Evolutionary conservation across 805 yeast species (phyloP), one percentile per base, ranked within the genome.

Genomic region (Jamesozyma lodderae): DNA sequence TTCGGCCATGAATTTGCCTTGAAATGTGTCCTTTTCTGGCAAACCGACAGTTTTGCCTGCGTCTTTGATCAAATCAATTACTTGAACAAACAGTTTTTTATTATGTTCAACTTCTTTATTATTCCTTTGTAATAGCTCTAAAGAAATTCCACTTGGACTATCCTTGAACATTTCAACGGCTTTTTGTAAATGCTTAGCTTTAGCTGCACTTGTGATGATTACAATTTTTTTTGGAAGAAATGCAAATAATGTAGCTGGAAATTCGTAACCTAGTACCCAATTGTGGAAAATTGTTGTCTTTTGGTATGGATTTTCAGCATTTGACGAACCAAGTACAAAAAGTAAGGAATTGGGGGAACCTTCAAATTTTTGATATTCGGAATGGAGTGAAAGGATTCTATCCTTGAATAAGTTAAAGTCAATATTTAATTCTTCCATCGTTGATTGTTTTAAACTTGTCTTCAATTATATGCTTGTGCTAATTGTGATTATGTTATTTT

Each of bases 221-320:
- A 76, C 60, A 27, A 77, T 66, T 46, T 75, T 76, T 27, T 72
- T 73, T 38, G 71, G 69, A 3, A 82, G 72, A 41, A 88, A 63
- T 36, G 71, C 75, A 37, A 90, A 62, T 22, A 78, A 77, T 1
- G 96, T 87, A 36, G 92, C 92, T n/a, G 95, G 94, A 55, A 90
- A 90, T 58, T 92, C 97, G 58, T 88, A 90, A 4, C 96, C 95
- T 35, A 90, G 64, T 38, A 90, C 66, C 97, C 97, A 90, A 37
- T 78, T 81, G 58, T 88, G 96, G 33, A 88, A 62, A 32, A 82
- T 79, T 1, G 94, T 79, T 10, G 94, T 80, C 62, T 85, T 85
- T 56, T 82, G 86, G 61, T 85, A 87, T 34, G 95, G 94, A 57
- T 86, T 82, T 46, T 82, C 90, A 43, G 83, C 92, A 55, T 85